phyloP scores from a whole-genome alignment of 371 early-diverging fungal species.

The Mortierella sp. region DNA sequence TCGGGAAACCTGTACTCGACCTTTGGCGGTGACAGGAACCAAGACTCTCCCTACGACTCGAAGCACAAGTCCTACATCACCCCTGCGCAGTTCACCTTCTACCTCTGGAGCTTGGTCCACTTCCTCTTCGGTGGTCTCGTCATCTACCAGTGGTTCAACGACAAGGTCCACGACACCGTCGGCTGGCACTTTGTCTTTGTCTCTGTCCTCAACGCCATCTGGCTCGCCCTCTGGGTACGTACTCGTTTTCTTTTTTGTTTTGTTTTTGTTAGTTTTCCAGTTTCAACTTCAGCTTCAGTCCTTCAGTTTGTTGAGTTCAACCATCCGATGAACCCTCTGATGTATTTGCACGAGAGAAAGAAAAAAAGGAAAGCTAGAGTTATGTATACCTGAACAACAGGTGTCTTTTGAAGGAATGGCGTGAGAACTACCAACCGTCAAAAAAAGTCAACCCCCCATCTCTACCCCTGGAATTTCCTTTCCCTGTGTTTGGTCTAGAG shows the following conservation, averaged over 20 bases:
- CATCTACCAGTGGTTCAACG: constrained; percentile 76
- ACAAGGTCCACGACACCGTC: constrained; percentile 73
- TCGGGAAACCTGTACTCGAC: constrained; percentile 73
- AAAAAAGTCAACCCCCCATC: too few relatives aligned
- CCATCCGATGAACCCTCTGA: too few relatives aligned
- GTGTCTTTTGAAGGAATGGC: background rate
- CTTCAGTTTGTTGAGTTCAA: too few relatives aligned
- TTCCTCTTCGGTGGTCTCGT: constrained; percentile 73
- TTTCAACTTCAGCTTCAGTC: too few relatives aligned
- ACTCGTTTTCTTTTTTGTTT: background rate
- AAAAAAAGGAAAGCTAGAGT: background rate
- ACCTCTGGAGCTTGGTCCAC: constrained; percentile 75
- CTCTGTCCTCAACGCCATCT: constrained; percentile 68
- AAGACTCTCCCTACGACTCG: constrained; percentile 45
- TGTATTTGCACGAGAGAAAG: too few relatives aligned
- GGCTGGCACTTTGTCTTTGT: constrained; percentile 79
- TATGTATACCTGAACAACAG: too few relatives aligned
- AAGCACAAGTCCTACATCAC: constrained; percentile 59
- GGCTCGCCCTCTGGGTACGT: constrained; percentile 73
- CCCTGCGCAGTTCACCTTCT: constrained; percentile 57
- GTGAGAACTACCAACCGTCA: constrained; percentile 4
- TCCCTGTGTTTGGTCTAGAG: background rate
- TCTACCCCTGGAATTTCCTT: background rate
- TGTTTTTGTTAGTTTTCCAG: background rate
- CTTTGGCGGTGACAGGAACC: constrained; percentile 60